These are phyloP conservation scores for Gracilaria gracilis DNA, from an alignment of 23 red algal species.

Conservation along the genomic window DNA sequence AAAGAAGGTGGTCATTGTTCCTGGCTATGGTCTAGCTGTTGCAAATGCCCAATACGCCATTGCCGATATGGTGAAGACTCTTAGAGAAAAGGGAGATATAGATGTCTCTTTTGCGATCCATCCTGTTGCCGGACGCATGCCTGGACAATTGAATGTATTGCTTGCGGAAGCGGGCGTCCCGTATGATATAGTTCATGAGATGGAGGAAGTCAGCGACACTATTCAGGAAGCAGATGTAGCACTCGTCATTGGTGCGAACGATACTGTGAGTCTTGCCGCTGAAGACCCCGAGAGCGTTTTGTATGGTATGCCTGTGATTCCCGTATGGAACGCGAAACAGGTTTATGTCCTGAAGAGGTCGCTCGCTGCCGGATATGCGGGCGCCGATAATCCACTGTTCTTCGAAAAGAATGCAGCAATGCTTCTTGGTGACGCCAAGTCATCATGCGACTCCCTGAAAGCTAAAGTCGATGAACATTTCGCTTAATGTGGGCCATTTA, in stretches of 20 bases:
- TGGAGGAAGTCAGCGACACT: conserved; percentile 74
- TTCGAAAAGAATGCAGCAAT: conserved; percentile 71
- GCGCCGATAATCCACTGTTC: conserved; percentile 75
- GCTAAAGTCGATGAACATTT: conserved; percentile 64
- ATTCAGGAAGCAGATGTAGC: conserved; percentile 68
- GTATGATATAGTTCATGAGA: conserved; percentile 82
- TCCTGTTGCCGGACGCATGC: conserved; percentile 76
- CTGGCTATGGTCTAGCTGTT: conserved; percentile 78
- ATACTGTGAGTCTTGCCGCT: conserved; percentile 77
- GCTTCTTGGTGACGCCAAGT: conserved; percentile 71
- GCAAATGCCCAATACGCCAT: conserved; percentile 77
- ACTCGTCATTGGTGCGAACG: conserved; percentile 77
- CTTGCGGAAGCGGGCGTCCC: conserved; percentile 74
- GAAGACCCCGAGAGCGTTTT: conserved; percentile 69
- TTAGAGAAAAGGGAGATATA: conserved; percentile 72
- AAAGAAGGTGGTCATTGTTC: conserved; percentile 78
- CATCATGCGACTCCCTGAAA: conserved; percentile 70
- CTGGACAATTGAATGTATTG: conserved; percentile 77
- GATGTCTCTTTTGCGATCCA: conserved; percentile 77
- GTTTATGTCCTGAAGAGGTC: conserved; percentile 76
- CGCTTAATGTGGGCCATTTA: too few species aligned
- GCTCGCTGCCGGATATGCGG: conserved; percentile 71
- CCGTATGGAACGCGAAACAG: conserved; percentile 75
- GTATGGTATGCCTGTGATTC: conserved; percentile 80
- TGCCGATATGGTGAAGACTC: conserved; percentile 69